Percentiles rank a stretch among this genome's conserved stretches.
phyloP scores from a whole-genome alignment of 768 basidiomycete genomes.

The Phanerochaete carnosa region DNA sequence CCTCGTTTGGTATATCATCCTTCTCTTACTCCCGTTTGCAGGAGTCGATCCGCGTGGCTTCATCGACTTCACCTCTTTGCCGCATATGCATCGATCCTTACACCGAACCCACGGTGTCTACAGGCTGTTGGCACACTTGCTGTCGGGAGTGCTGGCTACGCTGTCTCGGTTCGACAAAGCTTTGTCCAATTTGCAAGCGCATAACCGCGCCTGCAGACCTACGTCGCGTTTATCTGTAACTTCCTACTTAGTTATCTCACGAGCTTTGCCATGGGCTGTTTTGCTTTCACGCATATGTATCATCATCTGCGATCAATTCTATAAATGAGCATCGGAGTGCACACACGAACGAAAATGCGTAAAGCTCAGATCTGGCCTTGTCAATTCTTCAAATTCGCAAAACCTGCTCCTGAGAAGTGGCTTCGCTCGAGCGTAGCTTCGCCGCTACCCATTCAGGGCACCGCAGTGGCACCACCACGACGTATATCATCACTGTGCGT shows the following conservation, averaged over 20 bases:
- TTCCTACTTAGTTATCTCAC: not conserved
- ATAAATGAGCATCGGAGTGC: conserved; percentile 8
- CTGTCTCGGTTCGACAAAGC: conserved; percentile 77
- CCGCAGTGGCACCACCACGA: conserved; percentile 57
- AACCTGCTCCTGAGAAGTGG: conserved; percentile 45
- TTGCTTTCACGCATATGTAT: not conserved
- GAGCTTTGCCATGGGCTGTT: not conserved
- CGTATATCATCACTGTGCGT: conserved; percentile 51
- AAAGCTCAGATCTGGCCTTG: conserved; percentile 88
- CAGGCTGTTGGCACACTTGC: conserved; percentile 87
- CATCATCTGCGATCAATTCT: not conserved
- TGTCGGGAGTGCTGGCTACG: conserved; percentile 81
- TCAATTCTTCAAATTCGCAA: conserved; percentile 56
- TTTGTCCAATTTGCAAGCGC: conserved; percentile 86
- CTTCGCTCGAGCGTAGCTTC: conserved; percentile 33
- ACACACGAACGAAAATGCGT: conserved; percentile 3
- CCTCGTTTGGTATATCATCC: conserved; percentile 1
- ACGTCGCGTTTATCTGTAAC: conserved; percentile 68
- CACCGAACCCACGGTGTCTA: conserved; percentile 73
- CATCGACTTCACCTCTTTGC: conserved; percentile 49
- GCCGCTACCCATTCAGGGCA: conserved; percentile 15
- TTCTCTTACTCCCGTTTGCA: conserved; percentile 19
- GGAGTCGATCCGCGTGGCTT: conserved; percentile 42
- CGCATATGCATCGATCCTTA: conserved; percentile 81
- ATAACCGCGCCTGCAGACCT: conserved; percentile 77